Conservation (phyloP, 1,284 basidiomycete genomes). For the Ustilago cynodontis region DNA sequence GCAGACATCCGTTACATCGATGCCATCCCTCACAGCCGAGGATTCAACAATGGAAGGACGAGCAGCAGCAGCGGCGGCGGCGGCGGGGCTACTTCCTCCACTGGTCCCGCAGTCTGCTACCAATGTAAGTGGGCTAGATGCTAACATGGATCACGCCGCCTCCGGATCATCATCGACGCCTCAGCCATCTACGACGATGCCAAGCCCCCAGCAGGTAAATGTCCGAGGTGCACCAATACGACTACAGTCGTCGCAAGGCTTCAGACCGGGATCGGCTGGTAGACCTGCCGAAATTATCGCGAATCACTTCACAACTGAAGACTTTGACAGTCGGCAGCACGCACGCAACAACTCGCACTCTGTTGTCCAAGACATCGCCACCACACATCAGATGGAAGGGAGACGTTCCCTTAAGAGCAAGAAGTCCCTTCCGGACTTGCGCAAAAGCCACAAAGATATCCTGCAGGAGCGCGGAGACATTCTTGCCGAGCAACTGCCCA, state of each 20-base stretch:
- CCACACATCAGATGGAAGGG: conserved; percentile 31
- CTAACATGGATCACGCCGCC: neutral
- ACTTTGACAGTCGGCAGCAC: conserved; percentile 30
- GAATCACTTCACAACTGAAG: conserved; percentile 2
- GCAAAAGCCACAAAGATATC: conserved; percentile 73
- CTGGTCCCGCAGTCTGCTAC: conserved; percentile 20
- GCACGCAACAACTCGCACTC: conserved; percentile 59
- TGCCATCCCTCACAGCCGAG: neutral
- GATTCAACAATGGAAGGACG: neutral
- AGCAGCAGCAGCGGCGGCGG: conserved; percentile 3
- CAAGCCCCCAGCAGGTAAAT: neutral
- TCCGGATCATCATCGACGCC: neutral
- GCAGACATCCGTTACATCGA: neutral
- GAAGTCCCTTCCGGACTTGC: conserved; percentile 88
- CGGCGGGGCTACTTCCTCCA: conserved; percentile 27
- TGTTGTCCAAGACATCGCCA: conserved; percentile 38
- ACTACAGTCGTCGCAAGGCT: neutral
- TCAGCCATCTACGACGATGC: neutral
- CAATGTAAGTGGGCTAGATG: neutral
- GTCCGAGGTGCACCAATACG: neutral
- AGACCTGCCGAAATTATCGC: neutral
- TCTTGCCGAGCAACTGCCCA: conserved; percentile 12
- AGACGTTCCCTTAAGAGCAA: conserved; percentile 51
- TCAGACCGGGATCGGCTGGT: neutral
- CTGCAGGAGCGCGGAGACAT: conserved; percentile 58